Evolutionary conservation across 1,139 yeast species (phyloP).

Genomic region (Sugiyamaella xylanicola): DNA sequence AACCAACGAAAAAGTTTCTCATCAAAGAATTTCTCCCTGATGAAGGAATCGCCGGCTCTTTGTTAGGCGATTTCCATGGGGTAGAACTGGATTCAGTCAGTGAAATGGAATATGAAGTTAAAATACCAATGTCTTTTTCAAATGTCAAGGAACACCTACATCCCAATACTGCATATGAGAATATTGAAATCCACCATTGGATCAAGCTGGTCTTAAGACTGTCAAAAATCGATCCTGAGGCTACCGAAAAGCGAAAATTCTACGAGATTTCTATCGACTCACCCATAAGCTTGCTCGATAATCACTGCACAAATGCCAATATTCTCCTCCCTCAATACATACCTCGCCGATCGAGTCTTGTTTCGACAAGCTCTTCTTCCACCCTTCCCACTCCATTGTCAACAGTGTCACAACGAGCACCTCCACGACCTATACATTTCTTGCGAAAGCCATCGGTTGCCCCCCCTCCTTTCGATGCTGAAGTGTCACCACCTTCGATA

Average conservation of each 20-base stretch:
- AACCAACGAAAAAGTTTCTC: constrained; percentile 79
- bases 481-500: constrained; percentile 26
- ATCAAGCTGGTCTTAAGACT: constrained; percentile 80
- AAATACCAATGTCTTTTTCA: constrained; percentile 65
- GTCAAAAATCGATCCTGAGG: constrained; percentile 59
- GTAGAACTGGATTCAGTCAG: constrained; percentile 48
- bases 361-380: constrained; percentile 32
- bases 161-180: constrained; percentile 78
- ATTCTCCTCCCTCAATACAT: constrained; percentile 45
- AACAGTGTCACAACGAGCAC: constrained; percentile 18
- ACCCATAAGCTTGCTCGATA: constrained; percentile 75
- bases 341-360: constrained; percentile 28
- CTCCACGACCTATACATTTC: constrained; percentile 45
- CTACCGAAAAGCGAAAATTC: constrained; percentile 69
- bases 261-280: constrained; percentile 91
- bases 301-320: constrained; percentile 44
- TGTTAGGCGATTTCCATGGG: constrained; percentile 44
- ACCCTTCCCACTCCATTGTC: constrained; percentile 23
- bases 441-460: constrained; percentile 48
- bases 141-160: constrained; percentile 53
- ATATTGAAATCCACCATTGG: constrained; percentile 91
- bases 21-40: constrained; percentile 77
- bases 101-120: constrained; percentile 82
- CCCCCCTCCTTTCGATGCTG: constrained; percentile 48
- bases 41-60: constrained; percentile 46